Evolutionary conservation across 2,329 filamentous ascomycete genomes (phyloP), one percentile per base, ranked within the genome.

Genomic region (Didymella pinodella): DNA sequence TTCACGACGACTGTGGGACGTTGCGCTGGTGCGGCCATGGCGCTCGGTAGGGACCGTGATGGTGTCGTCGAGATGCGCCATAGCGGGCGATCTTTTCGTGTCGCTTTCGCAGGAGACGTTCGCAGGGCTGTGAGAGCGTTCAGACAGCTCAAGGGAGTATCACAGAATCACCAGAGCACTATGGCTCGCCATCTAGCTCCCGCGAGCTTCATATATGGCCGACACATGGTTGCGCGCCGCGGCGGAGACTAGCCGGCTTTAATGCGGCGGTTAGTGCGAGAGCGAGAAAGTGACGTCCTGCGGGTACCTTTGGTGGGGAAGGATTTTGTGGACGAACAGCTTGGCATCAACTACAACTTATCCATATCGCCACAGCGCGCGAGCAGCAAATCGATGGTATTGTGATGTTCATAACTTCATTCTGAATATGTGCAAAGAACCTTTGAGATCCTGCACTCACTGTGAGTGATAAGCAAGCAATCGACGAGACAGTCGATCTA

Each of bases 61-160:
- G 16, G 65, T 61, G 34, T 71, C 65, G 51, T 65, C 57, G 40
- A 64, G 65, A 12, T 64, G 57, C 62, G 65, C 66, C 56, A 61
- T 65, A 50, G 18, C 25, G 40, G 4, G 25, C 7, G 31, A 11
- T 40, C 8, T 12, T 22, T 18, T 40, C 18, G 36, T 11, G 14
- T 3, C 12, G 18, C n/a, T 38, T n/a, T n/a, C n/a, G 36, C 36
- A 40, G 36, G n/a, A 40, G 18, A 12, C 20, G 36, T n/a, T 40
- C 36, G 36, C 36, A 20, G 20, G 2, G 34, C 5, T 7, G 4
- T 3, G 11, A 20, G 4, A 20, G 36, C 36, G 11, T n/a, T 40
- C 36, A 11, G 36, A 40, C 36, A 40, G 18, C 38, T 41, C 20
- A 10, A 22, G 20, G 11, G 2, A 26, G 6, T 12, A 14, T 36